Evolutionary conservation across 192 early-diverging fungal species (phyloP), one percentile per base, ranked within the genome.

Genomic region (Coemansia sp.): DNA sequence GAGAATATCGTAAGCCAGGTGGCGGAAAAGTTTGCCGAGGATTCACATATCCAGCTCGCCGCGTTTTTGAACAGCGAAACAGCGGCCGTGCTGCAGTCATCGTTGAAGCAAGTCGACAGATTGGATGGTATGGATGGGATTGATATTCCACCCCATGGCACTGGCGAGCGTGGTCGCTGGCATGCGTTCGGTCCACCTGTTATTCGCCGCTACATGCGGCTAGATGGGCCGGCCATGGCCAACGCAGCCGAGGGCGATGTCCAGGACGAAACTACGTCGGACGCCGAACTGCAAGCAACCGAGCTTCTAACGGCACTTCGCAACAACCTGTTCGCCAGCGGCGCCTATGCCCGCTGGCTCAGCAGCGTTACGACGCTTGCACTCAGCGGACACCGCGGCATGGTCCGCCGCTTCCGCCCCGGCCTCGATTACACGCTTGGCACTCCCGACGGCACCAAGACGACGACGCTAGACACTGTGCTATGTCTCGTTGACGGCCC

Each of bases 401-500:
- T 81, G 60, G 88, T 86, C 6, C 87, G 93, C 37, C 82, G 92
- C 8, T 94, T 94, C 83, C 80, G 93, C 46, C 86, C 90, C 2
- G 93, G 93, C 7, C 82, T 93, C 57, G 93, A 94, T 69, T 94
- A 91, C 74, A 91, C 93, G 8, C 79, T 94, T 9, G 93, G 88
- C 11, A 87, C 90, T 8, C 78, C 84, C 21, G 84, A 84, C 41
- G 79, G 75, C 33, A 63, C 73, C n/a, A 65, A 79, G 14, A 51
- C 67, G 31, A 82, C 77, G 8, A 70, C 87, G n/a, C 83, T 93
- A 9, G 89, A 93, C 50, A 88, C 88, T 3, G 89, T 88, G 9
- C 70, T 92, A 21, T 89, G 87, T 46, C 70, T 93, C 42, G 83
- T 84, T 1, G 75, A 72, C 17, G 67, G 60, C 27, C 69, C 73